Base-by-base conservation (phyloP, 305 asterid genomes). In the Fraxinus sp. region DNA sequence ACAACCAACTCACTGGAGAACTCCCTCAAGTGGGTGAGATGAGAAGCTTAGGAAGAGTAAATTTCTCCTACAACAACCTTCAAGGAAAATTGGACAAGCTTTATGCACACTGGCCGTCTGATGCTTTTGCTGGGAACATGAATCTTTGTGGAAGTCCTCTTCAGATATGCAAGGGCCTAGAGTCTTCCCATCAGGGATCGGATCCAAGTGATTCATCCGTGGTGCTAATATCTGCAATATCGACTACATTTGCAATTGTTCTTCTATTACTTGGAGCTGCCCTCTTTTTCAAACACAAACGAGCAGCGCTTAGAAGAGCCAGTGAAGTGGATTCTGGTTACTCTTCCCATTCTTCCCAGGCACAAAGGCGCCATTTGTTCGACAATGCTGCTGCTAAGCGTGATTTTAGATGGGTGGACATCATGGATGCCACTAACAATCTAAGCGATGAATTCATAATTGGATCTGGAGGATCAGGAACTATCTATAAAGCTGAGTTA, bases 371-470 rank as follows among this genome's bases (percentile, higher is more conserved):
- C 9, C 95, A 91, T 11, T 62, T 93, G 80, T 92, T 90, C 77
- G 90, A 88, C 72, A 89, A 89, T 68, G 91, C 78, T 14, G 89
- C 81, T 41, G 90, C 84, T 22, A 92, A 86, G 87, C 88, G 81
- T 1, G 97, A 91, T 46, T 83, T 94, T 84, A 90, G 88, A 77
- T 95, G 98, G 99, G 86, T 86, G 55, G 97, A 93, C 83, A 88
- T 95, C 71, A 94, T 95, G 99, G 97, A 91, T 64, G 99, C 98
- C 30, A 94, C 99, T 5, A 90, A 95, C 18, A 90, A 95, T 87
- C 91, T 95, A 57, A 93, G 98, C 36, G 94, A 89, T 0, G 95
- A 95, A 92, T 91, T 90, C 86, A 84, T 95, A 83, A 88, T 95
- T 33, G 99, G 98, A 11, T 85, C 93, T 0, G 99, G 99, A 16